Evolutionary conservation across 768 basidiomycete species (phyloP).

Genomic region (Dioszegia hungarica): DNA sequence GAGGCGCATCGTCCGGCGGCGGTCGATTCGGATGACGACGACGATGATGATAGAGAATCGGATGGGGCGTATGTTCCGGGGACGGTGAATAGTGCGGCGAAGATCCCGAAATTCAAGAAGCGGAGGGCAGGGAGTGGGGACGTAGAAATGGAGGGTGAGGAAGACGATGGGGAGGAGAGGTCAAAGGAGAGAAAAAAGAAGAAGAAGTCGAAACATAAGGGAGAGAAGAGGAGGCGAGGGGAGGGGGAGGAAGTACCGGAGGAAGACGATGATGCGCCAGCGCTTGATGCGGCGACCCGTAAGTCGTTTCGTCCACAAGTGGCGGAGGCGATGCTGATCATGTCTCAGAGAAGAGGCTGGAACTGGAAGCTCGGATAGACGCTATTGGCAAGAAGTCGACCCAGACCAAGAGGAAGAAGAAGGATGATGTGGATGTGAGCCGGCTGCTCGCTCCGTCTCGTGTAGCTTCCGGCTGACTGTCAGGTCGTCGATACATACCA

Average conservation of each 20-base stretch:
- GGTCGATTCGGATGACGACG: constrained; percentile 47
- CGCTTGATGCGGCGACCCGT: constrained; percentile 60
- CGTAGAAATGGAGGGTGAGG: constrained; percentile 35
- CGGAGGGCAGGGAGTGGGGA: constrained; percentile 42
- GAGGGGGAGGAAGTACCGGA: constrained; percentile 55
- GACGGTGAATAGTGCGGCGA: constrained; percentile 19
- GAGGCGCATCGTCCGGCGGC: constrained; percentile 25
- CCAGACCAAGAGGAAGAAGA: constrained; percentile 62
- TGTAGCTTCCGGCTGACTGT: neutral
- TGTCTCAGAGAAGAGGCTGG: constrained; percentile 64
- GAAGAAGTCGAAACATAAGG: constrained; percentile 55
- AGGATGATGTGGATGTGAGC: constrained; percentile 65
- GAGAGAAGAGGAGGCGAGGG: constrained; percentile 41
- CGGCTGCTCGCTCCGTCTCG: neutral
- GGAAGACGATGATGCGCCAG: constrained; percentile 60
- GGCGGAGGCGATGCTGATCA: constrained; percentile 2
- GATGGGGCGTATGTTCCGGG: constrained; percentile 47
- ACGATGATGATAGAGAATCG: constrained; percentile 47
- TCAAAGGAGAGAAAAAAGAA: constrained; percentile 55
- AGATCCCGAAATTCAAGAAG: constrained; percentile 43
- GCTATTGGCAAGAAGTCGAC: constrained; percentile 77
- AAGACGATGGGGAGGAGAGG: constrained; percentile 44
- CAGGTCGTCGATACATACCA: constrained; percentile 68
- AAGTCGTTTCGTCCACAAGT: constrained; percentile 3
- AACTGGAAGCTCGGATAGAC: constrained; percentile 77